phyloP scores from a whole-genome alignment of 495 filamentous ascomycete genomes.

The Pseudevernia furfuracea region DNA sequence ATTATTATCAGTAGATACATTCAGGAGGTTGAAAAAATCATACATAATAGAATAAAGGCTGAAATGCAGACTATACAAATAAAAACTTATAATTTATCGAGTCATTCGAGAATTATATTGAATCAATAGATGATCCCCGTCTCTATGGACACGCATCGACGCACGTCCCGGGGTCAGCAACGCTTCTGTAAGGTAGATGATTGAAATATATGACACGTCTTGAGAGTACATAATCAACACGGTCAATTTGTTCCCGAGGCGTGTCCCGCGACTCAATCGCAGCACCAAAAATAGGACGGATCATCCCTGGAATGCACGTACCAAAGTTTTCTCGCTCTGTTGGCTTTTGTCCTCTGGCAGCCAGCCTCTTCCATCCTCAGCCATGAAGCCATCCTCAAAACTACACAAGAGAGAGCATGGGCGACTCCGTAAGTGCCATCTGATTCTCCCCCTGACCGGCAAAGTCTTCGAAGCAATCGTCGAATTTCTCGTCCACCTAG shows the following conservation, averaged over 20 bases:
- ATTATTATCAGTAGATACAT: background rate
- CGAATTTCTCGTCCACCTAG: background rate
- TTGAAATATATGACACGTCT: background rate
- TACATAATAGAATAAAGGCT: background rate
- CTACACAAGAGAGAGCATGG: slow-evolving; percentile 36
- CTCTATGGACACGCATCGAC: slow-evolving; percentile 24
- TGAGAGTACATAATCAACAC: background rate
- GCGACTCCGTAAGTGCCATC: slow-evolving; percentile 41
- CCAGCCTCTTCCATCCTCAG: slow-evolving; percentile 32
- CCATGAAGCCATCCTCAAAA: slow-evolving; percentile 30
- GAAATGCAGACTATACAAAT: slow-evolving; percentile 18
- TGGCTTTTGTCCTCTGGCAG: slow-evolving; percentile 25
- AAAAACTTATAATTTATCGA: slow-evolving; percentile 35
- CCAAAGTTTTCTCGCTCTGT: slow-evolving; percentile 25
- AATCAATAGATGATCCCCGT: slow-evolving; percentile 24
- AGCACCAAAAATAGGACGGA: background rate
- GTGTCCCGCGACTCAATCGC: background rate
- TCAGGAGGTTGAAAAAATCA: background rate
- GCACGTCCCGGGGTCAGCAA: background rate
- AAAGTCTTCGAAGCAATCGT: slow-evolving; percentile 34
- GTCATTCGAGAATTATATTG: slow-evolving; percentile 38
- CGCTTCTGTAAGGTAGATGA: background rate
- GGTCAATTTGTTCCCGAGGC: background rate
- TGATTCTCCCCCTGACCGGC: slow-evolving; percentile 39
- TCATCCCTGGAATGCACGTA: slow-evolving; percentile 24